A percentile compares a stretch with the other conserved stretches of the same genome.
phyloP scores from a whole-genome alignment of 2,329 filamentous ascomycete species.

The Colletotrichum plurivorum region DNA sequence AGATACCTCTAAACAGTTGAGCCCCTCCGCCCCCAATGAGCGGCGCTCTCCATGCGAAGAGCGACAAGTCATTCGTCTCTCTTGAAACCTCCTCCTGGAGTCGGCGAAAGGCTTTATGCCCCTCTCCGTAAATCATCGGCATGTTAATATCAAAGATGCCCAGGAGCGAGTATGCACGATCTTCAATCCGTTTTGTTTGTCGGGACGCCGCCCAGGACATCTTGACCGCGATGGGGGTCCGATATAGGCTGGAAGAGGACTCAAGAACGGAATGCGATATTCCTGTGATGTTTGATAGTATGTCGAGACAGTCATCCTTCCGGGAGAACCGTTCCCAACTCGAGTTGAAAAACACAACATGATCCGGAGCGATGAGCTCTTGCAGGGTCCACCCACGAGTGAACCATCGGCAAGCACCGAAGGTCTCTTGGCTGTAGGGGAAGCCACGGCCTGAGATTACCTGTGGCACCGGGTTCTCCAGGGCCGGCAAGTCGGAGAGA shows the following conservation, averaged over 20 bases:
- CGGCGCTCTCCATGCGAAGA: conserved; percentile 8
- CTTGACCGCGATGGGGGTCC: conserved; percentile 19
- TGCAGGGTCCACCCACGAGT: conserved; percentile 4
- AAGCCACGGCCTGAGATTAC: not conserved
- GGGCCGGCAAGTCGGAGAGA: conserved; percentile 8
- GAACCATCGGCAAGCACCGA: not conserved
- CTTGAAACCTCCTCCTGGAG: conserved; percentile 21
- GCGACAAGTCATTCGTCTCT: conserved; percentile 3
- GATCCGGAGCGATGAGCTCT: not conserved
- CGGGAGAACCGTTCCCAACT: not conserved
- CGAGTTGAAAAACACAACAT: not conserved
- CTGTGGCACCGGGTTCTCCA: not conserved
- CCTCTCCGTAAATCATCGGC: conserved; percentile 46
- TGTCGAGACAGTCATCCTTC: not conserved
- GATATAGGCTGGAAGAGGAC: not conserved
- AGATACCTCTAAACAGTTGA: not conserved
- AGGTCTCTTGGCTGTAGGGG: not conserved
- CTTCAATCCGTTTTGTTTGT: conserved; percentile 42
- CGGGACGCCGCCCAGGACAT: conserved; percentile 47
- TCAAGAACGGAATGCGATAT: not conserved
- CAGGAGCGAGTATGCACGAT: conserved; percentile 46
- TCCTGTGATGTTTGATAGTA: not conserved
- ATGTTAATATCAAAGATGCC: conserved; percentile 48
- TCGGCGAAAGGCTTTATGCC: conserved; percentile 42
- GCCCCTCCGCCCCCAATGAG: not conserved